A percentile compares a stretch with the other conserved stretches of the same genome.
Evolutionary conservation across 23 red algal genomes (phyloP).

Genomic region (Gracilariopsis chorda): DNA sequence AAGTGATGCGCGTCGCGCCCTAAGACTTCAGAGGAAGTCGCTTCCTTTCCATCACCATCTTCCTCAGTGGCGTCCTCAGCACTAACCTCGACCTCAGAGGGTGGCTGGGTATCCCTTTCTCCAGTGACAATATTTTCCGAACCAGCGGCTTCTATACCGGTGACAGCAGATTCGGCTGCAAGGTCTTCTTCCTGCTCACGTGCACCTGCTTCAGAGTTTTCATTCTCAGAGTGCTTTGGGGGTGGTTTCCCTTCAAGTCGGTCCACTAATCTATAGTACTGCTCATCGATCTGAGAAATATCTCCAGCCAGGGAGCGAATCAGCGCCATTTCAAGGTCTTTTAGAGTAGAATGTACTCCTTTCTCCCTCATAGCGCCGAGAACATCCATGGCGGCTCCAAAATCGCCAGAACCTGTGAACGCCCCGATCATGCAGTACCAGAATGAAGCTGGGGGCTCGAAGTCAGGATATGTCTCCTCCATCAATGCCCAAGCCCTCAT

Average conservation of each 20-base stretch:
- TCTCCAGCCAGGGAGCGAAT: constrained; percentile 36
- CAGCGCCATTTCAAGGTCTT: constrained; percentile 50
- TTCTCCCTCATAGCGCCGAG: constrained; percentile 44
- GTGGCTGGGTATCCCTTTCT: not conserved
- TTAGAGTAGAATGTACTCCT: constrained; percentile 11
- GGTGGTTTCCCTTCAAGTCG: constrained; percentile 3
- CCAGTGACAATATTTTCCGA: not conserved
- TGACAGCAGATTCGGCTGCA: not conserved
- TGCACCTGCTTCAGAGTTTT: not conserved
- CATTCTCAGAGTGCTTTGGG: not conserved
- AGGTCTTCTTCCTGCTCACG: not conserved
- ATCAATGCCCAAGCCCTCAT: not conserved
- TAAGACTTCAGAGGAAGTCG: not conserved
- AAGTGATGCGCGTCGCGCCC: not conserved
- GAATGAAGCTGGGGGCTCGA: not conserved
- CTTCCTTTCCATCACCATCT: not conserved
- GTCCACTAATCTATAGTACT: constrained; percentile 50
- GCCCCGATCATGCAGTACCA: constrained; percentile 67
- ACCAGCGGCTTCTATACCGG: not conserved
- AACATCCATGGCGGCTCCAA: constrained; percentile 45
- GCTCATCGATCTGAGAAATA: constrained; percentile 27
- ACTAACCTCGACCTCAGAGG: not conserved
- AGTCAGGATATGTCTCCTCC: constrained; percentile 36
- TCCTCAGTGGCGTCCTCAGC: not conserved
- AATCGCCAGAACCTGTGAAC: constrained; percentile 26